Conservation (phyloP, 2,329 filamentous ascomycete genomes). For the Claviceps cyperi region DNA sequence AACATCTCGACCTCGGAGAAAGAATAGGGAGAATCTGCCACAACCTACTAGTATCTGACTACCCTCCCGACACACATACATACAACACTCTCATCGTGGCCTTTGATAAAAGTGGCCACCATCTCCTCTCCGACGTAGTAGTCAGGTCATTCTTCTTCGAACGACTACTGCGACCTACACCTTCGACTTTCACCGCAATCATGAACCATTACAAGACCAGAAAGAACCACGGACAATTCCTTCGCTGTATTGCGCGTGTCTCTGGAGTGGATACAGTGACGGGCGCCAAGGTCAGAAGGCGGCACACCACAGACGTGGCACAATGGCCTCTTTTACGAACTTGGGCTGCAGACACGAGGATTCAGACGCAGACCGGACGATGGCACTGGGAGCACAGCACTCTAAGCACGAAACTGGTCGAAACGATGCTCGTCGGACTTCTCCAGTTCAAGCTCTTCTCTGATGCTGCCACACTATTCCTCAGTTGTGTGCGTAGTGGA, state of each 20-base stretch:
- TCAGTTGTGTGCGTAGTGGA: conserved; percentile 22
- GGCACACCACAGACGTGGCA: conserved; percentile 18
- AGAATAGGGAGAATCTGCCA: conserved; percentile 36
- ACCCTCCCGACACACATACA: conserved; percentile 51
- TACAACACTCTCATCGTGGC: conserved; percentile 58
- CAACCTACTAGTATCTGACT: conserved; percentile 48
- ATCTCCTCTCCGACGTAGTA: conserved; percentile 37
- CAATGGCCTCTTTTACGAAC: conserved; percentile 12
- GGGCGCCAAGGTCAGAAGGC: conserved; percentile 25
- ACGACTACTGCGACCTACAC: conserved; percentile 30
- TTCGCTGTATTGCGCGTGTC: conserved; percentile 30
- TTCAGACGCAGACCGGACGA: conserved; percentile 15
- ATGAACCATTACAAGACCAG: conserved; percentile 34
- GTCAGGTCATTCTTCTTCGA: conserved; percentile 34
- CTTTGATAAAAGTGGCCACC: conserved; percentile 38
- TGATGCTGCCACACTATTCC: conserved; percentile 29
- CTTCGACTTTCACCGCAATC: conserved; percentile 33
- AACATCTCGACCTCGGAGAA: conserved; percentile 16
- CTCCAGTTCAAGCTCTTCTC: conserved; percentile 31
- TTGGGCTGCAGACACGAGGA: conserved; percentile 15
- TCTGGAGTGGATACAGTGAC: conserved; percentile 25
- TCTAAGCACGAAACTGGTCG: conserved; percentile 25
- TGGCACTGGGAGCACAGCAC: conserved; percentile 26
- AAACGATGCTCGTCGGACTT: conserved; percentile 33
- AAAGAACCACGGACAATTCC: conserved; percentile 27